Percentiles rank a stretch among this genome's conserved stretches.
These are phyloP conservation scores for Fusarium neocosmosporiellum DNA, from an alignment of 2,329 filamentous ascomycete genomes.

Conservation along the genomic window DNA sequence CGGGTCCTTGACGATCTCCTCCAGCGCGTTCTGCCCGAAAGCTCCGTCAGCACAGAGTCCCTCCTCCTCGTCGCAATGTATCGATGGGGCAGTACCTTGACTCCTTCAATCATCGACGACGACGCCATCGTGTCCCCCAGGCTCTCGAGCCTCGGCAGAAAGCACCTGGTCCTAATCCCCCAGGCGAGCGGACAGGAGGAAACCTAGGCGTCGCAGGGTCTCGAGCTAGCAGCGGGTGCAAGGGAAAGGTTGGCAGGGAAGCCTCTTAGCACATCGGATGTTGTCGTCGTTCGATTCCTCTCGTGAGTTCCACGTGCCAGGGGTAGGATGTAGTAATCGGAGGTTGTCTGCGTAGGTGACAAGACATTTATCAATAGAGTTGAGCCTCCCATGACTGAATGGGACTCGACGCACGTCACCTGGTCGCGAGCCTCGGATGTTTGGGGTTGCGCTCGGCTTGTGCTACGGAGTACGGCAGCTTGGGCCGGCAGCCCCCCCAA, in stretches of 20 bases:
- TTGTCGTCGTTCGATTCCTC: conserved; percentile 22
- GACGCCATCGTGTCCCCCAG: conserved; percentile 41
- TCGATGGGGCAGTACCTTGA: conserved; percentile 42
- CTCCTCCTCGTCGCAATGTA: background rate
- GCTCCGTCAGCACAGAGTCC: conserved; percentile 14
- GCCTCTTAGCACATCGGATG: conserved; percentile 27
- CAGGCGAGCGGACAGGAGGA: background rate
- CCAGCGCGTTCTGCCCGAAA: conserved; percentile 69
- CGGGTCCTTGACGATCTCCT: conserved; percentile 83
- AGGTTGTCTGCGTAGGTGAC: conserved; percentile 4
- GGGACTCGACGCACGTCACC: conserved; percentile 27
- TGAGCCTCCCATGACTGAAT: conserved; percentile 12
- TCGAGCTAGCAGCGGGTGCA: background rate
- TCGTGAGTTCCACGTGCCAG: conserved; percentile 8
- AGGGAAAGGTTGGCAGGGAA: conserved; percentile 5
- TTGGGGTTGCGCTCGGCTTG: conserved; percentile 32
- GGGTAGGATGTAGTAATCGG: background rate
- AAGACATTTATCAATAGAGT: conserved; percentile 25
- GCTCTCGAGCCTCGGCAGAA: conserved; percentile 36
- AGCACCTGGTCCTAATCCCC: background rate
- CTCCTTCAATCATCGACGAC: conserved; percentile 41
- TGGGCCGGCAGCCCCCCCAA: conserved; percentile 12
- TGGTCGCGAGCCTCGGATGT: conserved; percentile 38
- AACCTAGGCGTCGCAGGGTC: conserved; percentile 20
- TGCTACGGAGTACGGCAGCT: conserved; percentile 34